Evolutionary conservation across 306 rosid genomes (phyloP), one percentile per base, ranked within the genome.

Genomic region (Hylodesmum podocarpum): DNA sequence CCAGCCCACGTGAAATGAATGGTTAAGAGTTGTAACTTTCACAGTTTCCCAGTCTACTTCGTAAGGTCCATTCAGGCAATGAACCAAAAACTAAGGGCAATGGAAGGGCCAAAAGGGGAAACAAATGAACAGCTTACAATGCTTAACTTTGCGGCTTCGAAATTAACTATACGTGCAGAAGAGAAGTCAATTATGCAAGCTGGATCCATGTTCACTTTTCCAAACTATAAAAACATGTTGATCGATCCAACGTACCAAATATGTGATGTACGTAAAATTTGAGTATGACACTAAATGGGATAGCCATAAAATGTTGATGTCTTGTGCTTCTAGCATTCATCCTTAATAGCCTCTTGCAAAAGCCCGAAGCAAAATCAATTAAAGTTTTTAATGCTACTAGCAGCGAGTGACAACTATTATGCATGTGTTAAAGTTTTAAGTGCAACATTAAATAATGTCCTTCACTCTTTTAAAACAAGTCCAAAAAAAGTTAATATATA

Each of bases 211-310:
- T 31, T 29, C 34, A 34, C 64, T 51, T 53, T 34, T 50, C 78
- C 40, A 54, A 19, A 47, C 37, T 5, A 36, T 13, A 10, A 24
- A 51, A 49, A 49, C 51, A 34, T 31, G 24, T 16, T 67, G 75
- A 77, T 77, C 19, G 19, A 66, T 54, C 68, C 69, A 77, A 53
- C n/a, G 33, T 54, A 66, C 81, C 80, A 25, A 64, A 15, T 44
- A 7, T 49, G 4, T 57, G 44, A 41, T 55, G 16, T 27, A 36
- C 51, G 6, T 34, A 11, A 51, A 51, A 51, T 14, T 24, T 34
- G 59, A 46, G 59, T 14, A 13, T 40, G 50, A 34, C 39, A 39
- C 22, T 58, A 16, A 74, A 44, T 19, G 18, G 3, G 61, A 31
- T 75, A n/a, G 51, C 72, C 66, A 50, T 50, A 41, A 24, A 46